These are phyloP conservation scores for Penicillium atrosanguineum DNA, from an alignment of 495 filamentous ascomycete genomes.

Conservation along the genomic window DNA sequence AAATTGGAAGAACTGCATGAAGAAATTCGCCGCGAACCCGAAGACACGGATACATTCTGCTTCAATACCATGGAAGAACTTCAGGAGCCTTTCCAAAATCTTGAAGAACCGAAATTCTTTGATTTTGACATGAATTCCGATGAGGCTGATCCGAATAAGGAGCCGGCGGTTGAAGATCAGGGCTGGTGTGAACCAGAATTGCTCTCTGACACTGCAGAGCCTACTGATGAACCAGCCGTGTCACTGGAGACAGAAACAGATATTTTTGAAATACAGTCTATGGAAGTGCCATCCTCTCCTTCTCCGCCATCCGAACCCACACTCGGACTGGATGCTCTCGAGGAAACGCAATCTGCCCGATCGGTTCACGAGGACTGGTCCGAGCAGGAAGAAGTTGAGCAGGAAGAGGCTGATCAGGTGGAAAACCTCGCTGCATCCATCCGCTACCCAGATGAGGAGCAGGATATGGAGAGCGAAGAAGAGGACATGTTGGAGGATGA, in stretches of 20 bases:
- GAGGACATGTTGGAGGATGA: slow-evolving; percentile 21
- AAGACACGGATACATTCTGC: slow-evolving; percentile 24
- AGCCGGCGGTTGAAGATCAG: slow-evolving; percentile 10
- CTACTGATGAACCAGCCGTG: not conserved
- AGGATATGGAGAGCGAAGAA: slow-evolving; percentile 17
- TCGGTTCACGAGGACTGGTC: not conserved
- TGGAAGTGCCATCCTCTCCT: not conserved
- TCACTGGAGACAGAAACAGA: not conserved
- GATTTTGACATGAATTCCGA: slow-evolving; percentile 1
- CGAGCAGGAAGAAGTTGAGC: slow-evolving; percentile 5
- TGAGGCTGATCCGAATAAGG: slow-evolving; percentile 1
- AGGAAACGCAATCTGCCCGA: not conserved
- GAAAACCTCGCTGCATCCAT: not conserved
- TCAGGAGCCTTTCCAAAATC: slow-evolving; percentile 8
- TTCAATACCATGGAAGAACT: slow-evolving; percentile 25
- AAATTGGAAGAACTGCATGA: slow-evolving; percentile 8
- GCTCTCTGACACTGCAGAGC: not conserved
- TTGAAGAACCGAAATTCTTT: not conserved
- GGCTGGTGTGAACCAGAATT: not conserved
- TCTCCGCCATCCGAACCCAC: slow-evolving; percentile 1
- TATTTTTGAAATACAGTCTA: not conserved
- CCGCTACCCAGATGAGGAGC: slow-evolving; percentile 8
- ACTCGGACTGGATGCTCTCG: slow-evolving; percentile 4
- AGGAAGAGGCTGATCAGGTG: not conserved
- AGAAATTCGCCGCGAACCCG: slow-evolving; percentile 15